Conservation (phyloP, 768 basidiomycete genomes). For the Pholiota microspora region DNA sequence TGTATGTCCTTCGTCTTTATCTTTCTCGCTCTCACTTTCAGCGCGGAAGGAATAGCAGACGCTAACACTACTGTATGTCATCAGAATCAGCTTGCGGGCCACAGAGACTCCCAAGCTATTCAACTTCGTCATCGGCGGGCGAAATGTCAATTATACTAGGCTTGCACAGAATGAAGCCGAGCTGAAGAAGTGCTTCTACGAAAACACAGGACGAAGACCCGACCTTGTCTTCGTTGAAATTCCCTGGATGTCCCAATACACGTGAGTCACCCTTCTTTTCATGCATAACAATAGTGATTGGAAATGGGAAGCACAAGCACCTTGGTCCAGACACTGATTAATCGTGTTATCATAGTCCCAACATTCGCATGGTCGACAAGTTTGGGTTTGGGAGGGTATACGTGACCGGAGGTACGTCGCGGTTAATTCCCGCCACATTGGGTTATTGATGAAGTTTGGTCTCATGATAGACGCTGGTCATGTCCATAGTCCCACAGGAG, state of each 20-base stretch:
- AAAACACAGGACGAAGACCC: constrained; percentile 23
- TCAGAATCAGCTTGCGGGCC: constrained; percentile 19
- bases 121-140: constrained; percentile 21
- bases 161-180: constrained; percentile 13
- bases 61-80: background rate
- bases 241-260: constrained; percentile 32
- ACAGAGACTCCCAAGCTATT: constrained; percentile 20
- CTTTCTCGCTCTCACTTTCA: background rate
- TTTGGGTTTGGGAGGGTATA: constrained; percentile 19
- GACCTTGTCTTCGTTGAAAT: constrained; percentile 27
- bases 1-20: constrained; percentile 23
- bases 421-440: background rate
- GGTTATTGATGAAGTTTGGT: background rate
- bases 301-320: background rate
- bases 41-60: background rate
- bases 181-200: constrained; percentile 22
- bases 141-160: constrained; percentile 17
- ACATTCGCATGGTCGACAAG: constrained; percentile 21
- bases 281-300: background rate
- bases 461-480: constrained; percentile 17
- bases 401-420: constrained; percentile 23
- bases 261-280: constrained; percentile 14
- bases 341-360: constrained; percentile 13
- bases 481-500: constrained; percentile 22
- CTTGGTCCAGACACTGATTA: background rate